These are phyloP conservation scores for Arthrobotrys megalospora DNA, from an alignment of 2,329 filamentous ascomycete species.

Conservation along the genomic window DNA sequence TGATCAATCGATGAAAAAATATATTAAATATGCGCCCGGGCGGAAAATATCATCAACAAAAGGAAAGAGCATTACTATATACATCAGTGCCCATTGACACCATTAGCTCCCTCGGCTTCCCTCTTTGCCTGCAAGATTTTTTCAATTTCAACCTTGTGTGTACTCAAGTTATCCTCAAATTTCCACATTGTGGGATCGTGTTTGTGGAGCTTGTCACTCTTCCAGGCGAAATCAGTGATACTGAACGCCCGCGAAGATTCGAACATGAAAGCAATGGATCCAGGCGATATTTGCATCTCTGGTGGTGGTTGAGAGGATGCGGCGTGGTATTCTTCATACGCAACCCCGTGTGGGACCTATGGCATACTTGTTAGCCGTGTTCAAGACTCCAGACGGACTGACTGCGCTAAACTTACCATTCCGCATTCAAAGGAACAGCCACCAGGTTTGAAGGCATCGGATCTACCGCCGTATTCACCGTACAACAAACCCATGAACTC, in stretches of 20 bases:
- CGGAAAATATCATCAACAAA: neutral
- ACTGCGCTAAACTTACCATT: conserved; percentile 34
- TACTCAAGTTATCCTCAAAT: conserved; percentile 71
- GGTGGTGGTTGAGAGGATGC: conserved; percentile 73
- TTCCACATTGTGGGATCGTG: conserved; percentile 72
- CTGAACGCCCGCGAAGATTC: conserved; percentile 79
- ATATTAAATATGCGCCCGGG: neutral
- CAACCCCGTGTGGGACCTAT: conserved; percentile 73
- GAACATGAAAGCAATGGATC: conserved; percentile 79
- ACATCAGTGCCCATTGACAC: conserved; percentile 27
- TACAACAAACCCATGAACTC: conserved; percentile 77
- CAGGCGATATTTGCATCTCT: conserved; percentile 74
- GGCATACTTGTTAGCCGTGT: neutral
- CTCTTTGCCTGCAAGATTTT: conserved; percentile 70
- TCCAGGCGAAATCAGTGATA: conserved; percentile 79
- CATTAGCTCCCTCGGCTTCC: conserved; percentile 61
- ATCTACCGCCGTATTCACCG: conserved; percentile 74
- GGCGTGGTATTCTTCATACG: conserved; percentile 71
- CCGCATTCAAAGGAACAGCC: conserved; percentile 72
- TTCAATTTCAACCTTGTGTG: conserved; percentile 70
- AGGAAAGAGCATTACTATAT: neutral
- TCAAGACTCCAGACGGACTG: neutral
- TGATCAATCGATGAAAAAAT: neutral
- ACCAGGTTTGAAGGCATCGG: conserved; percentile 73
- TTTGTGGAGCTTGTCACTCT: conserved; percentile 72